Base-by-base conservation (phyloP, 306 rosid genomes). In the Ormosia emarginata region DNA sequence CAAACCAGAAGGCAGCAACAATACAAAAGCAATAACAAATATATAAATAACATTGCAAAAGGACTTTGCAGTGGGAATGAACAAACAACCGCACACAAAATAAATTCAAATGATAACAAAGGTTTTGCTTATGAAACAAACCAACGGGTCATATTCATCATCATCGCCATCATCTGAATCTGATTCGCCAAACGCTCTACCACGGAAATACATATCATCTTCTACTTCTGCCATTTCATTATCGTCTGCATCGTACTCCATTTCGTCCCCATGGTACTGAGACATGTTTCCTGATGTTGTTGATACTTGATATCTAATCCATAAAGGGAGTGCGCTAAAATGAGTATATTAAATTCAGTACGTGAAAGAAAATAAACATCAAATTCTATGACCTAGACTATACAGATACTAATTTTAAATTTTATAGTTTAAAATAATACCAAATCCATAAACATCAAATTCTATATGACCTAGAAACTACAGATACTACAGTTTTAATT, bases 191-290 rank as follows among this genome's bases (percentile, higher is more conserved):
- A 80, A 77, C 1, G 71, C 87, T 71, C 87, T 86, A 32, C 82
- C 85, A 33, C 83, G 83, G 74, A 86, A 71, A 58, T 86, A 83
- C 74, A 80, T 29, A 50, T 86, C 90, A 57, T 83, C 90, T 47
- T 86, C 90, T 32, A 80, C 87, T 50, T 83, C 90, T 39, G 77
- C 85, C 90, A 86, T 80, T 58, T 83, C 90, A 86, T 83, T 86
- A 50, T 86, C 85, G 1, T 83, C 85, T 10, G 81, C 83, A 50
- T 8, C 87, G 4, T 86, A 80, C 30, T 86, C 90, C 87, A 77
- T 77, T 13, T 77, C 87, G 24, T 83, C 87, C 58, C 80, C 79
- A 6, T 79, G 84, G 59, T 74, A 29, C 41, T 83, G 85, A 83
- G 89, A 80, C 89, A 86, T 86, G 47, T 43, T 86, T 57, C 39